Percentiles rank a stretch among this genome's conserved stretches.
phyloP scores from a whole-genome alignment of 441 rosid species.

The Gossypium trilobum region DNA sequence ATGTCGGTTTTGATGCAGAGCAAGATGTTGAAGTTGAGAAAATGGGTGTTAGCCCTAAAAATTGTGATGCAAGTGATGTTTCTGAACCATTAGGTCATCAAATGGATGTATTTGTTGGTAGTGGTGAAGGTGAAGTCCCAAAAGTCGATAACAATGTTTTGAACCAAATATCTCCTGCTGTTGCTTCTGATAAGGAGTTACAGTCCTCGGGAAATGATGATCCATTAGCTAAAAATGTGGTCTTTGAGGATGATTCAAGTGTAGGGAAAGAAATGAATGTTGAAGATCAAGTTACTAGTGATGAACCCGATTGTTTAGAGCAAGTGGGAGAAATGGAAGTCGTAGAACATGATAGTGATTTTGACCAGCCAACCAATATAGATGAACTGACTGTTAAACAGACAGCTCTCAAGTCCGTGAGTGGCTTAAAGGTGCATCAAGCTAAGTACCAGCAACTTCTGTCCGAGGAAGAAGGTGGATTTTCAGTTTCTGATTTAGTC shows the following conservation, averaged over 20 bases:
- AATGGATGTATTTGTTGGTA: not conserved
- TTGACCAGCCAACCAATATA: slow-evolving; percentile 15
- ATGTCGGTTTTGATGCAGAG: slow-evolving; percentile 11
- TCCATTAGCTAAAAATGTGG: slow-evolving; percentile 16
- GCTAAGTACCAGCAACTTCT: slow-evolving; percentile 37
- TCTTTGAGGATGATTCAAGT: slow-evolving; percentile 21
- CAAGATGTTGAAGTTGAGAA: slow-evolving; percentile 9
- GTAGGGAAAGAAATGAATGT: slow-evolving; percentile 26
- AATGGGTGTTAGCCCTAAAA: not conserved
- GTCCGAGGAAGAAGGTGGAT: slow-evolving; percentile 28
- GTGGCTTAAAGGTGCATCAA: slow-evolving; percentile 22
- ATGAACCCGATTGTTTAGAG: slow-evolving; percentile 27
- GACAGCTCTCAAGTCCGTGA: slow-evolving; percentile 16
- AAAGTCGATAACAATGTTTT: not conserved
- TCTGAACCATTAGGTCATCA: slow-evolving; percentile 2
- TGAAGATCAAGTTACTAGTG: slow-evolving; percentile 29
- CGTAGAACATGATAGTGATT: slow-evolving; percentile 30
- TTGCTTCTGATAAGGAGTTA: not conserved
- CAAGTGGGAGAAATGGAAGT: slow-evolving; percentile 29
- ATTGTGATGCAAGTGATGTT: slow-evolving; percentile 9
- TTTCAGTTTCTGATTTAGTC: slow-evolving; percentile 33
- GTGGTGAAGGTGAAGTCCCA: slow-evolving; percentile 13
- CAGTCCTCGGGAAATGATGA: slow-evolving; percentile 12
- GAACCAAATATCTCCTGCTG: not conserved
- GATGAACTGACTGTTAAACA: slow-evolving; percentile 24